phyloP scores from a whole-genome alignment of 805 yeast species.

The Metschnikowia borealis region DNA sequence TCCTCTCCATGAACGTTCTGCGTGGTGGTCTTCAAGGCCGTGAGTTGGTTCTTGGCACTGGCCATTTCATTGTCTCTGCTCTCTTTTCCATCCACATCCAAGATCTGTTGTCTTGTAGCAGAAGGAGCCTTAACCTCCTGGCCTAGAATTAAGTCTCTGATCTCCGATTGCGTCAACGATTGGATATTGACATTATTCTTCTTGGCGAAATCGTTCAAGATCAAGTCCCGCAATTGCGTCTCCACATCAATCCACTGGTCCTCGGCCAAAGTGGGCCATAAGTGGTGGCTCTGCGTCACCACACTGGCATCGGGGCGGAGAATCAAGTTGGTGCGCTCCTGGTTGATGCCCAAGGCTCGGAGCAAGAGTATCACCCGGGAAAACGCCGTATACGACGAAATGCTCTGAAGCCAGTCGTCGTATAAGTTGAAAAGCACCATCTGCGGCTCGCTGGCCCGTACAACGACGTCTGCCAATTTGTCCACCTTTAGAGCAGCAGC shows the following conservation, averaged over 20 bases:
- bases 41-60: conserved; percentile 48
- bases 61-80: conserved; percentile 28
- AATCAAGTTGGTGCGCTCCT: conserved; percentile 70
- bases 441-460: conserved; percentile 87
- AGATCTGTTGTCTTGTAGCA: conserved; percentile 75
- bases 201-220: conserved; percentile 78
- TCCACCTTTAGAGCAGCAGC: conserved; percentile 79
- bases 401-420: conserved; percentile 83
- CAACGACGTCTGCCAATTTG: conserved; percentile 70
- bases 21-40: conserved; percentile 78
- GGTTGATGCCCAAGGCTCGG: conserved; percentile 74
- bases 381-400: conserved; percentile 90
- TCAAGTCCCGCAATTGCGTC: conserved; percentile 80
- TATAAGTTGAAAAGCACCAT: conserved; percentile 87
- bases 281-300: conserved; percentile 68
- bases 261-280: conserved; percentile 88
- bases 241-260: conserved; percentile 94
- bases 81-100: conserved; percentile 57
- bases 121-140: conserved; percentile 93
- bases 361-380: conserved; percentile 80
- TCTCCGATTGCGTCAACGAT: conserved; percentile 87
- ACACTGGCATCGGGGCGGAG: conserved; percentile 71
- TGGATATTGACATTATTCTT: conserved; percentile 82
- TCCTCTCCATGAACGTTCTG: conserved; percentile 95
- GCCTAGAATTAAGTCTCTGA: conserved; percentile 89